Conservation (phyloP, 345 rosid species). For the Boechera divaricarpa region DNA sequence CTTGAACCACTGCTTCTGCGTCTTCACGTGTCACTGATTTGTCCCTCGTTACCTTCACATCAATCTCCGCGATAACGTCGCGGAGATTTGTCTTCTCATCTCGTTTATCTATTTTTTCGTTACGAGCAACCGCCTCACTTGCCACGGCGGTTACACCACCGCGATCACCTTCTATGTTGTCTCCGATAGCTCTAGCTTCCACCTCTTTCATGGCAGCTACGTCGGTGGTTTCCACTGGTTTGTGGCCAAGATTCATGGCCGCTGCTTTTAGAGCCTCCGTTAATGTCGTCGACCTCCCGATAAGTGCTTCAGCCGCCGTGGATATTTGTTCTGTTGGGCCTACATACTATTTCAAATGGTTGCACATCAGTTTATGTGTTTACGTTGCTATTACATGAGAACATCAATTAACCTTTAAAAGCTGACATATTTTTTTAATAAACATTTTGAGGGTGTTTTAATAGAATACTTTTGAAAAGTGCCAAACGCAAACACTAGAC, state of each 20-base stretch:
- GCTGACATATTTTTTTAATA: no score
- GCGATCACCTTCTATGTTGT: neutral
- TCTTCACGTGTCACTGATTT: constrained; percentile 39
- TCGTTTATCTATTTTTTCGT: neutral
- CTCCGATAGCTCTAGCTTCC: constrained; percentile 28
- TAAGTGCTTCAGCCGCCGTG: constrained; percentile 35
- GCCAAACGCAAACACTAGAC: neutral
- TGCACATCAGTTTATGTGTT: neutral
- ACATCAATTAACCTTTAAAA: no score
- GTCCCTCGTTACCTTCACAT: constrained; percentile 31
- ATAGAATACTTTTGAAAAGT: no score
- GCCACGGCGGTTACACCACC: constrained; percentile 32
- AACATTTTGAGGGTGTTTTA: no score
- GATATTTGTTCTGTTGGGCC: constrained; percentile 38
- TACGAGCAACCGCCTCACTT: constrained; percentile 26
- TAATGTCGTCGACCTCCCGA: constrained; percentile 40
- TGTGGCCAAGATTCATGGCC: constrained; percentile 26
- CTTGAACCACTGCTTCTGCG: constrained; percentile 43
- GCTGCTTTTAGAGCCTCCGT: constrained; percentile 47
- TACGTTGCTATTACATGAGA: no score
- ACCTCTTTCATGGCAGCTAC: constrained; percentile 44
- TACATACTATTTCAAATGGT: neutral
- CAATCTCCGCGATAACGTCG: constrained; percentile 33
- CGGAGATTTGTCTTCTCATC: constrained; percentile 18
- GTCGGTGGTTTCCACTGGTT: constrained; percentile 40